These are phyloP conservation scores for Leptosphaerulina australis DNA, from an alignment of 2,329 filamentous ascomycete genomes.

Conservation along the genomic window DNA sequence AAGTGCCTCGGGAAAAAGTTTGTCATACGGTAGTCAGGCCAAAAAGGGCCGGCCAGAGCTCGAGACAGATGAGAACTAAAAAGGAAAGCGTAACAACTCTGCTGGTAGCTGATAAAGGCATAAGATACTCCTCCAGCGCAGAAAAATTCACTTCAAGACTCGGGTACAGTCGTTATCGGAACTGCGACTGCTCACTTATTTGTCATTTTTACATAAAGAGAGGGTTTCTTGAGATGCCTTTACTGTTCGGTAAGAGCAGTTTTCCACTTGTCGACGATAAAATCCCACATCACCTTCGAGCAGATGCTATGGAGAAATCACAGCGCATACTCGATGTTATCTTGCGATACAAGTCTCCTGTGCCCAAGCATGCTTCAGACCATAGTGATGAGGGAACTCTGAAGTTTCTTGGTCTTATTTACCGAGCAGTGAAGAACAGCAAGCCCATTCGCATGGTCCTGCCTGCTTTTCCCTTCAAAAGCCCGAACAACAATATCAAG, in stretches of 20 bases:
- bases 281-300: neutral
- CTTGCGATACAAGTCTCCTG: constrained; percentile 19
- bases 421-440: constrained; percentile 17
- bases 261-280: neutral
- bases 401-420: constrained; percentile 21
- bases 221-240: constrained; percentile 6
- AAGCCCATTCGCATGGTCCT: constrained; percentile 42
- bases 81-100: neutral
- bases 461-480: constrained; percentile 68
- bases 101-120: neutral
- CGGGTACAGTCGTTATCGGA: neutral
- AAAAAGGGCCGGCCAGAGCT: neutral
- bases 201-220: neutral
- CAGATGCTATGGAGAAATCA: constrained; percentile 2
- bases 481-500: constrained; percentile 61
- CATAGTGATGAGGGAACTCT: constrained; percentile 23
- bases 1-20: neutral
- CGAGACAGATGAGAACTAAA: neutral
- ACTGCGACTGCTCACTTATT: neutral
- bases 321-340: constrained; percentile 20
- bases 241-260: constrained; percentile 2
- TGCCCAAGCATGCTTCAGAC: constrained; percentile 14
- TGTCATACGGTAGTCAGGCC: neutral
- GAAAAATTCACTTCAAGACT: neutral
- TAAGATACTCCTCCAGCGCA: neutral